Base-by-base conservation (phyloP, 2,329 filamentous ascomycete species). In the Claviceps cyperi region DNA sequence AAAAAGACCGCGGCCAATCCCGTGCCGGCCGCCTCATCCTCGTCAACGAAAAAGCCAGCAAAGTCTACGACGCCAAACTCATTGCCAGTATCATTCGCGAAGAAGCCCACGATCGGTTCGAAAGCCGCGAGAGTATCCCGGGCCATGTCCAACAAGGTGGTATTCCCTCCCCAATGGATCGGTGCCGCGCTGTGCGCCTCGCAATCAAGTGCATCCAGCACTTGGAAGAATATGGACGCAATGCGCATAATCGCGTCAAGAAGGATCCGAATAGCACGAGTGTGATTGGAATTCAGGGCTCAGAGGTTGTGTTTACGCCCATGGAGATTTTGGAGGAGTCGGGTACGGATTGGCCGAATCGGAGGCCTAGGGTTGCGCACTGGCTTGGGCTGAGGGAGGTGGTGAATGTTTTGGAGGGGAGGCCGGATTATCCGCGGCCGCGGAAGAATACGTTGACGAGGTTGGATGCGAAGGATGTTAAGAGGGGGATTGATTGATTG, bases 31-130 rank as follows among this genome's bases (percentile, higher is more conserved):
- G 95, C 58, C 78, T 97, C 54, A 94, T 98, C 55, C 80, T 98
- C n/a, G 81, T 94, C 64, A 97, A 97, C 67, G 92, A 98, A 68
- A 90, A 89, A 68, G 86, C 92, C 6, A 94, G 86, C 60, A 81
- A 77, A 60, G 90, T 90, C 15, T 97, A 96, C 74, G 86, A 78
- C 47, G 94, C 92, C 17, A 89, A 94, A 66, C 79, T 96, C 51
- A 91, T 98, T 60, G 90, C 91, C 36, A 84, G 91, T 62, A 96
- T 97, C 69, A 95, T 98, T 69, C 86, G 86, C 52, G 89, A 94
- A 58, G 92, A 97, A 66, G 86, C 89, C 8, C 83, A 86, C 58
- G 89, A 89, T 56, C 82, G 89, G 15, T 98, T 98, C 62, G 92
- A 98, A 67, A 86, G 86, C 44, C 83, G 91, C 53, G 85, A 92